Evolutionary conservation across 331 rosid genomes (phyloP).

Genomic region (Rosa hybrid): DNA sequence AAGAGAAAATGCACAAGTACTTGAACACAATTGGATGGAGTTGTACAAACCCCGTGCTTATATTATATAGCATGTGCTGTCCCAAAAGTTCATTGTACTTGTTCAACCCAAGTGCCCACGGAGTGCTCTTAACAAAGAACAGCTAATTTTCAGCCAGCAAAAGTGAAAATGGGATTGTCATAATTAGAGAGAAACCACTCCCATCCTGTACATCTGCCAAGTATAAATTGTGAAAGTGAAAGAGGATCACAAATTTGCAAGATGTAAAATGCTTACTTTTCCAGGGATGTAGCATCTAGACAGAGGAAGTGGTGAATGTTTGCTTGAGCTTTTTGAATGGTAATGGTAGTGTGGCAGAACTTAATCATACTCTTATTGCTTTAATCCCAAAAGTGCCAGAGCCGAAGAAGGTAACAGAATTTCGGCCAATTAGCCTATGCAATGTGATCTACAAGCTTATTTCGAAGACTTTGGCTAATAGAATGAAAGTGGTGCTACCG

Average conservation of each 20-base stretch:
- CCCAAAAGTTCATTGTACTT: not conserved
- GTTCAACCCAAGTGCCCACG: not conserved
- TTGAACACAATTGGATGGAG: not conserved
- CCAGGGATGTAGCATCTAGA: not conserved
- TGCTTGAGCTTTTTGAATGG: too few relatives aligned
- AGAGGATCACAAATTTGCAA: not conserved
- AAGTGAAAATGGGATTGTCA: not conserved
- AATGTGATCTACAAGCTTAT: too few relatives aligned
- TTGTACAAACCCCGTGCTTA: not conserved
- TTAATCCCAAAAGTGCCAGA: too few relatives aligned
- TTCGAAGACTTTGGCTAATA: too few relatives aligned
- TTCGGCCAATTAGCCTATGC: too few relatives aligned
- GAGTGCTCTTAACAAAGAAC: not conserved
- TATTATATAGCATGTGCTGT: not conserved
- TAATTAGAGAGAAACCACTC: not conserved
- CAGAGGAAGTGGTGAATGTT: too few relatives aligned
- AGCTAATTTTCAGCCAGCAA: not conserved
- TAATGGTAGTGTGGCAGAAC: too few relatives aligned
- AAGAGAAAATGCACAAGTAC: constrained; percentile 10
- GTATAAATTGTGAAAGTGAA: not conserved
- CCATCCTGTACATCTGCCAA: not conserved
- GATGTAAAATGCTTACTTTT: not conserved
- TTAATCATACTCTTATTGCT: too few relatives aligned
- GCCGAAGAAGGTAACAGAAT: too few relatives aligned
- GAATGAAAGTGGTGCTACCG: too few relatives aligned